Evolutionary conservation across 306 rosid genomes (phyloP), one percentile per base, ranked within the genome.

Genomic region (Lotus japonicus): DNA sequence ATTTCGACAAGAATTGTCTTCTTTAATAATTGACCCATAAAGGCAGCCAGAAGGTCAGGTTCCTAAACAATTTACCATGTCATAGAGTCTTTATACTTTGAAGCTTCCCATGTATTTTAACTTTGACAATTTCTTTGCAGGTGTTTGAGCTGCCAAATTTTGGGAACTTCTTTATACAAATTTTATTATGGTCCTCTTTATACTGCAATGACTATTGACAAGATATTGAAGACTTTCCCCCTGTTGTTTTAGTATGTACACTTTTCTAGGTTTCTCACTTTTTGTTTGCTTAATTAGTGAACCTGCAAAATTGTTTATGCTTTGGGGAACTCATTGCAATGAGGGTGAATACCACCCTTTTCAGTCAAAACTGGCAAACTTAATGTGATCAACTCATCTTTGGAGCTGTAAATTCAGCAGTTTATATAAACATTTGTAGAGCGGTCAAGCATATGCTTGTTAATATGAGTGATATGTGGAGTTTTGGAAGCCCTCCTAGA

Each of bases 1-100:
- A 52, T 91, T 91, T 80, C 83, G 85, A 44, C 79, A 79, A 72
- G 87, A 85, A 73, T 79, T 91, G 57, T 76, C 42, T 48, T 75
- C 86, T 72, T 51, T 83, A 44, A 76, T 88, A 42, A 70, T 64
- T 65, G 82, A 86, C 58, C 28, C 85, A 33, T 81, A 58, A 76
- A 12, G 38, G 13, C 61, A 58, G 9, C 54, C 48, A 21, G 7
- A 51, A 71, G 18, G 75, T 66, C 50, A 74, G n/a, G 75, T 70
- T 63, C 68, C 71, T 13, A 42, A 16, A 51, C 63, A 26, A 18
- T 71, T 43, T 14, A 11, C 51, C 15, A 4, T 33, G 7, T 10
- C 35, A 3, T 11, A 68, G 5, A 42, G 48, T 26, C 31, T 14
- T 41, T 10, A 21, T 44, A 43, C 73, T 58, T 41, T 39, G 46